These are phyloP conservation scores for Ceratobasidium sp. DNA, from an alignment of 1,284 basidiomycete genomes.

Conservation along the genomic window DNA sequence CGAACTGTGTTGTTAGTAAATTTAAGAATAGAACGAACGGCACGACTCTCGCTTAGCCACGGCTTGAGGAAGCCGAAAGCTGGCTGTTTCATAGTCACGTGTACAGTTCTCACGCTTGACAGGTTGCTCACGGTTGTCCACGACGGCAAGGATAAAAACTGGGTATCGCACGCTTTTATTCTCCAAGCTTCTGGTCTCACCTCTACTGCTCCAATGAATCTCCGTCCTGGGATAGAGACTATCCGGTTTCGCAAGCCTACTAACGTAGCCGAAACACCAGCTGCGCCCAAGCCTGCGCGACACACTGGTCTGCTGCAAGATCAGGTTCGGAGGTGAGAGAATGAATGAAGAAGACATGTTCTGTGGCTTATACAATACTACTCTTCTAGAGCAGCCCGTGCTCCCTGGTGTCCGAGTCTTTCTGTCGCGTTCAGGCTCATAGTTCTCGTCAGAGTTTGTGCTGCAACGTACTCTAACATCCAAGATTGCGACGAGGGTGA, in stretches of 20 bases:
- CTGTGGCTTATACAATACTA: conserved; percentile 4
- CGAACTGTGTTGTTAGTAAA: too few relatives aligned
- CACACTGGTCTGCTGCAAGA: conserved; percentile 67
- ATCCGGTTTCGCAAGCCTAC: conserved; percentile 41
- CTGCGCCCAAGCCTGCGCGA: conserved; percentile 25
- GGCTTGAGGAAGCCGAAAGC: too few relatives aligned
- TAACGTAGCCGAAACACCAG: conserved; percentile 18
- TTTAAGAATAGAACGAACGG: too few relatives aligned
- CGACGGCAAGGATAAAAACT: conserved; percentile 16
- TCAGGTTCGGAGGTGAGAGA: conserved; percentile 70
- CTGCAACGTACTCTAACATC: conserved; percentile 95
- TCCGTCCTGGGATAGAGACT: conserved; percentile 38
- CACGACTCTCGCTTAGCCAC: too few relatives aligned
- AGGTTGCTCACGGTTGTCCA: conserved; percentile 21
- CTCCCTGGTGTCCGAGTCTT: conserved; percentile 86
- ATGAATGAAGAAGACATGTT: neutral
- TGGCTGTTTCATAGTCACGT: neutral
- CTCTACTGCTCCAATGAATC: conserved; percentile 15
- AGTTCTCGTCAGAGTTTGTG: conserved; percentile 82
- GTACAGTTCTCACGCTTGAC: conserved; percentile 1
- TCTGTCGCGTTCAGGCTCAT: conserved; percentile 85
- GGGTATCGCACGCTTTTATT: neutral
- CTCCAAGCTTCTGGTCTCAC: neutral
- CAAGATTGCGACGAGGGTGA: conserved; percentile 97
- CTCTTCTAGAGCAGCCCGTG: conserved; percentile 65